Conservation (phyloP, 768 basidiomycete genomes). For the Crassisporium funariophilum region DNA sequence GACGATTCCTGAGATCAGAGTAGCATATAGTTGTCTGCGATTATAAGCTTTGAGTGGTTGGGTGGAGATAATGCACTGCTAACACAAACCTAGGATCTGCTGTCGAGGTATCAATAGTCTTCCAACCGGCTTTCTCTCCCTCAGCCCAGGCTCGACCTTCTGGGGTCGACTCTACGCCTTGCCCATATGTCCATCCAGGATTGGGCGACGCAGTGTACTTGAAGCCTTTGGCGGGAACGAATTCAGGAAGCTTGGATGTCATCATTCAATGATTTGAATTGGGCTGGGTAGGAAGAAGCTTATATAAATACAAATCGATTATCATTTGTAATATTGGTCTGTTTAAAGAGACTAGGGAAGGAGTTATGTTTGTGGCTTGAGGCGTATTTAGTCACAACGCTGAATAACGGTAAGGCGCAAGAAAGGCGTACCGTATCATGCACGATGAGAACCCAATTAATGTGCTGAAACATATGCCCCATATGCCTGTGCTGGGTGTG, state of each 20-base stretch:
- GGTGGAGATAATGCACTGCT: not conserved
- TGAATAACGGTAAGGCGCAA: too few species aligned
- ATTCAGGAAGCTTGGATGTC: conserved; percentile 18
- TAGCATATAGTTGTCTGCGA: conserved; percentile 40
- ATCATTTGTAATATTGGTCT: too few species aligned
- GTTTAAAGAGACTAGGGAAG: too few species aligned
- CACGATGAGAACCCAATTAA: too few species aligned
- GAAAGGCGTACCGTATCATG: too few species aligned
- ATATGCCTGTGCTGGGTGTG: too few species aligned
- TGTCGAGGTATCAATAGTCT: conserved; percentile 34
- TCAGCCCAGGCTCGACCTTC: conserved; percentile 46
- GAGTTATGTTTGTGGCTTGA: too few species aligned
- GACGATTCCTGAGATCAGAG: conserved; percentile 55
- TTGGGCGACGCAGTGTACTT: conserved; percentile 37
- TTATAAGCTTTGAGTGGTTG: not conserved
- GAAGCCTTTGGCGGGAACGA: conserved; percentile 24
- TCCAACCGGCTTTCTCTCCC: conserved; percentile 45
- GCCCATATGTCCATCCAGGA: conserved; percentile 41
- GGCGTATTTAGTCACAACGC: too few species aligned
- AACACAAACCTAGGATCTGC: conserved; percentile 36
- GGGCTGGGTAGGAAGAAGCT: too few species aligned
- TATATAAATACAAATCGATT: too few species aligned
- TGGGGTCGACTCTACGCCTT: conserved; percentile 32
- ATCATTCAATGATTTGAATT: too few species aligned
- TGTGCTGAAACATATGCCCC: too few species aligned